Conservation (phyloP, 495 filamentous ascomycete genomes). For the Wilcoxina mikolae region DNA sequence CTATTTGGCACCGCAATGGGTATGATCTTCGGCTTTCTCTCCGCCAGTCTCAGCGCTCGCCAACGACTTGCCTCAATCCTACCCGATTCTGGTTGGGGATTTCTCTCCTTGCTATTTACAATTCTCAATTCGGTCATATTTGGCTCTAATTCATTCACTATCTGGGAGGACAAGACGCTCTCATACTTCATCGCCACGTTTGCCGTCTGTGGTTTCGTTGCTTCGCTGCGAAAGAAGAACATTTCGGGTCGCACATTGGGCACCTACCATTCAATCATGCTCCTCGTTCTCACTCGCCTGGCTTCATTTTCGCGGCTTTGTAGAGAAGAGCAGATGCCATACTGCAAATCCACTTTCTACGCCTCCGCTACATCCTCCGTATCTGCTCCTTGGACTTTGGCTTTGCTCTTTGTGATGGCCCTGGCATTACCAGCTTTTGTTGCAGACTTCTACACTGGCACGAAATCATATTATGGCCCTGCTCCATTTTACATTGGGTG, state of each 20-base stretch:
- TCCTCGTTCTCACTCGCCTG: conserved; percentile 64
- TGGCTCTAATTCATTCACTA: conserved; percentile 93
- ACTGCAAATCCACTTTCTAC: conserved; percentile 90
- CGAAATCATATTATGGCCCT: conserved; percentile 71
- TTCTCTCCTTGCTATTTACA: conserved; percentile 68
- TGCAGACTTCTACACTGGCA: conserved; percentile 57
- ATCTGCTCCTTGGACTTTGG: conserved; percentile 78
- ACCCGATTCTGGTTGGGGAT: conserved; percentile 75
- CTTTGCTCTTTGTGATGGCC: conserved; percentile 59
- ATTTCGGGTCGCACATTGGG: conserved; percentile 53
- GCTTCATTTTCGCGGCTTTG: conserved; percentile 86
- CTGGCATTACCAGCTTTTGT: conserved; percentile 63
- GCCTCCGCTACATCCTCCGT: conserved; percentile 81
- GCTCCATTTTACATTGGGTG: conserved; percentile 70
- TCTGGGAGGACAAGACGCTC: conserved; percentile 97
- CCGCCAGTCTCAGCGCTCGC: conserved; percentile 39
- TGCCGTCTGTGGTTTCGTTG: conserved; percentile 53
- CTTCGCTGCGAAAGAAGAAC: conserved; percentile 54
- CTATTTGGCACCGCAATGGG: conserved; percentile 38
- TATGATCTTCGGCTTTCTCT: conserved; percentile 46
- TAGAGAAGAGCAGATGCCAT: conserved; percentile 96
- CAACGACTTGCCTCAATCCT: conserved; percentile 41
- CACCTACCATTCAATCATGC: conserved; percentile 68
- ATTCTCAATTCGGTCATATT: conserved; percentile 74
- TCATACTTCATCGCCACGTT: conserved; percentile 83